Percentiles rank a stretch among this genome's conserved stretches.
phyloP scores from a whole-genome alignment of 352 stramenopile genomes.

The Phytophthora ohioensis region DNA sequence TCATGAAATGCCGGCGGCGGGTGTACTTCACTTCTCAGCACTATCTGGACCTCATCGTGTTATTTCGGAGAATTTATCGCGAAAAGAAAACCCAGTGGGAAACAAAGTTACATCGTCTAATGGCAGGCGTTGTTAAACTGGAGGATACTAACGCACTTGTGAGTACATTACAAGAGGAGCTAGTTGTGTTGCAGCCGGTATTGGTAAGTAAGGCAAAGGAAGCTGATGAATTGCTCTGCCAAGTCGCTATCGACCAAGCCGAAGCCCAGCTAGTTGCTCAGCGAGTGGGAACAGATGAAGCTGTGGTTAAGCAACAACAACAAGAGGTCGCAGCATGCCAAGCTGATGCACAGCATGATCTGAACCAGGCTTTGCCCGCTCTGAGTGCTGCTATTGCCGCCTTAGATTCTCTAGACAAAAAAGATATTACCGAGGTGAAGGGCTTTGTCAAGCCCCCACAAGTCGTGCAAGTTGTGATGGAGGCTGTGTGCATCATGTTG shows the following conservation, averaged over 20 bases:
- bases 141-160: constrained; percentile 80
- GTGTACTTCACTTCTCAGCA: constrained; percentile 85
- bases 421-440: constrained; percentile 90
- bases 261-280: constrained; percentile 60
- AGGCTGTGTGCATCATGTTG: constrained; percentile 90
- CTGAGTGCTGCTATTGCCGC: constrained; percentile 78
- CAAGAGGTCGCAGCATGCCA: constrained; percentile 68
- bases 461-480: constrained; percentile 88
- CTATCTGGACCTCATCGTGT: constrained; percentile 91
- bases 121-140: constrained; percentile 71
- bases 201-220: constrained; percentile 68
- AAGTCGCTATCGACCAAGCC: constrained; percentile 70
- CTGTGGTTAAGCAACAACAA: constrained; percentile 71
- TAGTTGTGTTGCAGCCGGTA: constrained; percentile 87
- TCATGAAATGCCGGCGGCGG: constrained; percentile 43
- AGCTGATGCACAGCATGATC: constrained; percentile 76
- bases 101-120: constrained; percentile 65
- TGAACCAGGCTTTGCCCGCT: constrained; percentile 78
- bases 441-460: constrained; percentile 87
- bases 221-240: constrained; percentile 64
- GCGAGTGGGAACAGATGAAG: constrained; percentile 67
- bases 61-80: constrained; percentile 82
- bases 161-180: constrained; percentile 69
- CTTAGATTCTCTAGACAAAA: constrained; percentile 86
- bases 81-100: constrained; percentile 57